Evolutionary conservation across 345 rosid genomes (phyloP), one percentile per base, ranked within the genome.

Genomic region (Excoecaria cochinchinensis): DNA sequence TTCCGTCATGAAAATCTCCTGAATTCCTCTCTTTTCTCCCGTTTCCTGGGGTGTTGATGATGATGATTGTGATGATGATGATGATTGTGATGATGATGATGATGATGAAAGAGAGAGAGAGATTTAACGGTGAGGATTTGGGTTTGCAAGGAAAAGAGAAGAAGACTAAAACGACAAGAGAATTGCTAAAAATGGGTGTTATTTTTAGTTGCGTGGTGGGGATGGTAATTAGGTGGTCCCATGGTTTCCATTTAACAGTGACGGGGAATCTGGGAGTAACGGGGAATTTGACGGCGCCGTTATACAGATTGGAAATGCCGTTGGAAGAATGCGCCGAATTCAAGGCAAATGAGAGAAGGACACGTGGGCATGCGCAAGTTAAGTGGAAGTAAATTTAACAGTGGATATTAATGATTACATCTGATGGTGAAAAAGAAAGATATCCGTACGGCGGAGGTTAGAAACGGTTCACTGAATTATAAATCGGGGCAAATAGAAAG

Each of bases 251-350:
- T 81, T 85, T 82, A 83, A 80, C 79, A 77, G 78, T 69, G 88
- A 89, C 82, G 89, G 87, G 90, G 88, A 84, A 84, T 89, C 84
- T 78, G 76, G 48, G 48, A 84, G 77, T 75, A 77, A 89, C 87
- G 91, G 91, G 86, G 69, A 72, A 76, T 72, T 84, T 87, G 97
- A 91, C 89, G 97, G 95, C 97, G 92, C 93, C 95, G 92, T 91
- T 90, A 86, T 80, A 17, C 58, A 58, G 85, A 72, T 51, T 53
- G 61, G 77, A 42, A 19, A 62, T 22, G 74, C 68, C 31, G 48
- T 36, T 65, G 60, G 17, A 17, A 50, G 76, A 73, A 55, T 14
- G 61, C 77, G 74, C 83, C 84, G 76, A 82, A 60, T 13, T 44
- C 39, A 21, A 5, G 15, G 63, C 85, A 22, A 84, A 67, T 85